Conservation (phyloP, 2,329 filamentous ascomycete genomes). For the Penicillium sclerotigenum region DNA sequence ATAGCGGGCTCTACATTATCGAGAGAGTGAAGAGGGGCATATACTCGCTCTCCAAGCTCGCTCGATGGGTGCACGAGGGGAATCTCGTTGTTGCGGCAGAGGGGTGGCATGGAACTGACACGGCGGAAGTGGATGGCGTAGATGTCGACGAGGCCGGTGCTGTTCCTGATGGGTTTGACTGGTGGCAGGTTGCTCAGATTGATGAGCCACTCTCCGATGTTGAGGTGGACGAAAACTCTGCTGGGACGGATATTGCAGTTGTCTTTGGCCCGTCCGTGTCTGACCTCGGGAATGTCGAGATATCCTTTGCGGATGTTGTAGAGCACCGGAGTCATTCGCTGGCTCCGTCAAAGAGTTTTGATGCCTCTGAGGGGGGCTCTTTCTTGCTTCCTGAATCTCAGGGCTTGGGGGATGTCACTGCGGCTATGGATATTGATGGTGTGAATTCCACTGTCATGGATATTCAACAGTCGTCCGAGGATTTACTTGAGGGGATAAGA, state of each 20-base stretch:
- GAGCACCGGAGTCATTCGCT: conserved; percentile 18
- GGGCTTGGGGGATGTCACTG: background rate
- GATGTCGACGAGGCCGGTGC: background rate
- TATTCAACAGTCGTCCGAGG: conserved; percentile 32
- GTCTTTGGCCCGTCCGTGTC: conserved; percentile 26
- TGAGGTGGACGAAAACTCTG: conserved; percentile 21
- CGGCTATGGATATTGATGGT: conserved; percentile 14
- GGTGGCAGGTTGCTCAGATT: conserved; percentile 38
- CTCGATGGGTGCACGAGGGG: conserved; percentile 35
- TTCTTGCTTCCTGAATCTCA: conserved; percentile 18
- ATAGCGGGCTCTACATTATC: conserved; percentile 37
- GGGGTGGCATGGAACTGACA: conserved; percentile 23
- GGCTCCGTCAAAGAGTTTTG: conserved; percentile 6
- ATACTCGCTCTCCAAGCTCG: conserved; percentile 40
- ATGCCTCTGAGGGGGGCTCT: background rate
- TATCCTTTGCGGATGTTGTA: conserved; percentile 21
- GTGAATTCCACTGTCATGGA: conserved; percentile 13
- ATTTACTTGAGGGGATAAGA: conserved; percentile 36
- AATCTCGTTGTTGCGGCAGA: conserved; percentile 40
- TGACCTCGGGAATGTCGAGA: conserved; percentile 1
- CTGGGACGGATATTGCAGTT: conserved; percentile 29
- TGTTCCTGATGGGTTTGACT: conserved; percentile 19
- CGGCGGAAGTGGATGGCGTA: conserved; percentile 2
- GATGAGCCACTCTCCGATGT: conserved; percentile 27
- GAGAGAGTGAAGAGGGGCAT: conserved; percentile 41